Conservation (phyloP, 1,284 basidiomycete species). For the Meripilus lineatus region DNA sequence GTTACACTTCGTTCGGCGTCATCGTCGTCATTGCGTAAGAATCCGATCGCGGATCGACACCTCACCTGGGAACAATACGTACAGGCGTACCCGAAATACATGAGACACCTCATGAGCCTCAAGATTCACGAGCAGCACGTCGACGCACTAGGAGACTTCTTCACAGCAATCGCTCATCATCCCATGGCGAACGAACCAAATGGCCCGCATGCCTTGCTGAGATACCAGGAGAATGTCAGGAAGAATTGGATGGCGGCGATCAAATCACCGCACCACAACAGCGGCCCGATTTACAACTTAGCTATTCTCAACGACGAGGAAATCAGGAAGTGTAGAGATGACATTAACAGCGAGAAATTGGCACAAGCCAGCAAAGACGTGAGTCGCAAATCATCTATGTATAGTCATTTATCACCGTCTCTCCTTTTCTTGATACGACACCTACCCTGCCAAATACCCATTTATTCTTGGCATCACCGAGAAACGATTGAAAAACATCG, state of each 20-base stretch:
- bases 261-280: neutral
- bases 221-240: slow-evolving; percentile 3
- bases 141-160: slow-evolving; percentile 5
- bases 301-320: neutral
- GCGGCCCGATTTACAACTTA: neutral
- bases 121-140: slow-evolving; percentile 5
- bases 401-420: neutral
- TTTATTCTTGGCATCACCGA: too few relatives aligned
- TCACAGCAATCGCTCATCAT: slow-evolving; percentile 3
- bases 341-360: neutral
- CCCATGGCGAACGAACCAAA: neutral
- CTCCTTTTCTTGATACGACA: neutral
- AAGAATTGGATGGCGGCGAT: neutral
- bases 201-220: slow-evolving; percentile 1
- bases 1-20: too few relatives aligned
- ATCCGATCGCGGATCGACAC: neutral
- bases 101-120: neutral
- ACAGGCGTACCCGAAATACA: neutral
- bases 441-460: too few relatives aligned
- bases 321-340: neutral
- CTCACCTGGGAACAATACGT: slow-evolving; percentile 5
- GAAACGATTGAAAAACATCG: too few relatives aligned
- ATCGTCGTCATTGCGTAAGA: too few relatives aligned
- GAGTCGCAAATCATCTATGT: neutral
- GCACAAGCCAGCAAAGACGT: neutral